A percentile compares a stretch with the other conserved stretches of the same genome.
Conservation (phyloP, 495 filamentous ascomycete genomes). For the Pyrenula aspistea region DNA sequence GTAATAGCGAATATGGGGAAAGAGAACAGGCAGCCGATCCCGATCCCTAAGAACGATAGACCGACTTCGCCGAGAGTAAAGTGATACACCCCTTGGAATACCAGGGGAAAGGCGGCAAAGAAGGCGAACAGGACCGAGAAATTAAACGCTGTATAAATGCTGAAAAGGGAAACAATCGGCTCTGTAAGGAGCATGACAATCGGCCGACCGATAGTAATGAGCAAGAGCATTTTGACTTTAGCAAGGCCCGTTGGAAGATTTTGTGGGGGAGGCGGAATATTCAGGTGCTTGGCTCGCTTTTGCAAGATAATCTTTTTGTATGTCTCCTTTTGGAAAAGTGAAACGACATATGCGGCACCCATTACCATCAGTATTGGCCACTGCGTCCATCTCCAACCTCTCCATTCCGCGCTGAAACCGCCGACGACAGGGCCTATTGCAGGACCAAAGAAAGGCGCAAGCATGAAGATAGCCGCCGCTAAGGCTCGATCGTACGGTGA, state of each 20-base stretch:
- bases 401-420: conserved; percentile 44
- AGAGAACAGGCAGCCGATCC: conserved; percentile 40
- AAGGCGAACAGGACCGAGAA: conserved; percentile 55
- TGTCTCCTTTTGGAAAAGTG: conserved; percentile 40
- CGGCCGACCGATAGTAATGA: conserved; percentile 46
- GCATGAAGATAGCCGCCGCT: conserved; percentile 34
- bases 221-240: conserved; percentile 35
- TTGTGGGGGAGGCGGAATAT: conserved; percentile 17
- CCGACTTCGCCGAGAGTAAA: conserved; percentile 38
- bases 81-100: conserved; percentile 36
- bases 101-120: conserved; percentile 50
- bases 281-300: conserved; percentile 30
- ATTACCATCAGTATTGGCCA: conserved; percentile 39
- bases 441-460: conserved; percentile 46
- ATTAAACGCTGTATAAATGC: conserved; percentile 49
- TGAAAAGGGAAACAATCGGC: conserved; percentile 50
- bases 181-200: conserved; percentile 52
- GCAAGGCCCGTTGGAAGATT: conserved; percentile 15
- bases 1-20: conserved; percentile 29
- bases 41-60: conserved; percentile 46
- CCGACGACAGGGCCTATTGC: conserved; percentile 46
- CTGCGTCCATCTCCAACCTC: conserved; percentile 52
- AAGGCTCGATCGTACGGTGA: conserved; percentile 28
- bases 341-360: conserved; percentile 21
- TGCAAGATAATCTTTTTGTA: conserved; percentile 50